A percentile compares a stretch with the other conserved stretches of the same genome.
Evolutionary conservation across 495 filamentous ascomycete species (phyloP).

Genomic region (Xylaria cubensis): DNA sequence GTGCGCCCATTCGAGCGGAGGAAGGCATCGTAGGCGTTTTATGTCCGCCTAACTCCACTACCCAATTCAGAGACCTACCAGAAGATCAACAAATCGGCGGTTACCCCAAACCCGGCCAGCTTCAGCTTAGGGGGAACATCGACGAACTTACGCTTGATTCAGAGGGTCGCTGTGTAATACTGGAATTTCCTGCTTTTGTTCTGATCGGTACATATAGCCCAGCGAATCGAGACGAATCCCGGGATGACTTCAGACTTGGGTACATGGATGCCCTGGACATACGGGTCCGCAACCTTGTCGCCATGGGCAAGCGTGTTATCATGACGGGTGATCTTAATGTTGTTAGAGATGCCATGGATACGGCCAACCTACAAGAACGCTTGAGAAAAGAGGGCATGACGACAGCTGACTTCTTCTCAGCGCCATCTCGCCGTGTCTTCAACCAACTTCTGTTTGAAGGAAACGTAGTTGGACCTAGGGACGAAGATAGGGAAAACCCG

Average conservation of each 20-base stretch:
- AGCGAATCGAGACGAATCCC: conserved; percentile 82
- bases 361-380: conserved; percentile 69
- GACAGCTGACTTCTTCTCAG: conserved; percentile 72
- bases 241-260: conserved; percentile 80
- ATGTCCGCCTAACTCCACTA: conserved; percentile 74
- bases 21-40: conserved; percentile 90
- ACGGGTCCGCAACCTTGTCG: conserved; percentile 82
- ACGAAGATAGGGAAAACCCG: conserved; percentile 74
- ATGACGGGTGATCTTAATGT: conserved; percentile 93
- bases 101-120: conserved; percentile 75
- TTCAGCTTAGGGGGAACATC: conserved; percentile 69
- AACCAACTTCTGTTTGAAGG: conserved; percentile 83
- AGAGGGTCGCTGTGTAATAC: conserved; percentile 88
- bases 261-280: conserved; percentile 82
- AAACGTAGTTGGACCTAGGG: conserved; percentile 70
- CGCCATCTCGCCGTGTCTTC: conserved; percentile 78
- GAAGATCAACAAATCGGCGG: conserved; percentile 87
- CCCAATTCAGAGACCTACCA: conserved; percentile 78
- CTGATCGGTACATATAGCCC: conserved; percentile 90
- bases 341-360: conserved; percentile 73
- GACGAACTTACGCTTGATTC: conserved; percentile 81
- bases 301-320: conserved; percentile 80
- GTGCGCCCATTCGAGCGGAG: conserved; percentile 88
- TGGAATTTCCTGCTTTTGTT: conserved; percentile 96
- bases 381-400: conserved; percentile 73